Base-by-base conservation (phyloP, 2,329 filamentous ascomycete genomes). In the Microdochium bolleyi region DNA sequence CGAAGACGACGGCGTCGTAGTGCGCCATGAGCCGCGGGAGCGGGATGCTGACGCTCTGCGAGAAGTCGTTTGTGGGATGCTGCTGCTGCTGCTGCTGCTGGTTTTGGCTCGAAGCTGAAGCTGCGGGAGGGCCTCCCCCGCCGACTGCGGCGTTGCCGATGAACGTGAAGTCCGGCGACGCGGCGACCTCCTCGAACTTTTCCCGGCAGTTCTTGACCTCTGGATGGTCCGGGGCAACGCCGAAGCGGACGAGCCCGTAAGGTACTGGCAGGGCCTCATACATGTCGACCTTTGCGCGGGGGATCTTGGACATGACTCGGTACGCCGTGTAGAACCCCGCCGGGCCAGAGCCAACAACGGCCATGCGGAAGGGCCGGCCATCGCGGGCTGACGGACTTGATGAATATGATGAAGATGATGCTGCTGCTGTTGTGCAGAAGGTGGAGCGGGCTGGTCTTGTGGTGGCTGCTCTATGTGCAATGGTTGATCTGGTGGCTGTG, bases 121-220 rank as follows among this genome's bases (percentile, higher is more conserved):
- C n/a, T n/a, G n/a, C n/a, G n/a, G n/a, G n/a, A n/a, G n/a, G n/a
- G n/a, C 27, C 27, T 30, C 77, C 75, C 10, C 92, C 75, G 11
- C 92, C 92, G 51, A 99, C 78, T 4, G 87, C 81, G 48, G 95
- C 80, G 64, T 99, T 99, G 53, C 94, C 94, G 49, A 96, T 77
- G 65, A 96, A 99, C 51, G 85, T 89, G 71, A 97, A 97, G 51
- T 85, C 82, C 1, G 88, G 81, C 2, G 88, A 92, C 30, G 80
- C 76, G 1, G 92, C 94, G 38, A 97, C 88, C 65, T 96, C 88
- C 57, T 88, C 84, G 62, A 99, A 96, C 62, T 90, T 96, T 14
- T 94, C 89, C 73, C 95, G 86, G 67, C 92, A 97, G 66, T 96
- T 97, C 90, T 99, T 99, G 60, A 99, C 94, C 73, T 99, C 92